These are phyloP conservation scores for Tricholoma sp. DNA, from an alignment of 768 basidiomycete species.

Conservation along the genomic window DNA sequence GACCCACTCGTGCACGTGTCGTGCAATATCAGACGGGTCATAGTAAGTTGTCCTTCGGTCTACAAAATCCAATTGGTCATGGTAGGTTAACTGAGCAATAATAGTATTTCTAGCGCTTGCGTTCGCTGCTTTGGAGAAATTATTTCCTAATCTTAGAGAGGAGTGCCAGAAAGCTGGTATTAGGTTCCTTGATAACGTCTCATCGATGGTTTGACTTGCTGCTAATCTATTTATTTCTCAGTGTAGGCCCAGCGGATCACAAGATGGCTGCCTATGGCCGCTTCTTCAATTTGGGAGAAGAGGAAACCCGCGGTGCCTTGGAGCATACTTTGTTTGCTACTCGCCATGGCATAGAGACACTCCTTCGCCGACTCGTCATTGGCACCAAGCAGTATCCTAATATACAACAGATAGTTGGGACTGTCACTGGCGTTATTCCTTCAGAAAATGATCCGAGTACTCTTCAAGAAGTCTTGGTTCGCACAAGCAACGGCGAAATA, in stretches of 20 bases:
- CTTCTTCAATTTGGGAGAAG: slow-evolving; percentile 2
- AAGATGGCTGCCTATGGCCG: slow-evolving; percentile 7
- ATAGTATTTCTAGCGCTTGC: no score
- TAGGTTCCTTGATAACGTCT: no score
- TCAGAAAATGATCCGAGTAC: slow-evolving; percentile 9
- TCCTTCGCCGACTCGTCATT: slow-evolving; percentile 22
- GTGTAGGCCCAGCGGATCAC: slow-evolving; percentile 13
- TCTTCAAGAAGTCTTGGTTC: slow-evolving; percentile 10
- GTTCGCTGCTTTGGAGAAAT: no score
- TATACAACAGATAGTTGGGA: slow-evolving; percentile 19
- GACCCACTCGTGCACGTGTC: slow-evolving; percentile 17
- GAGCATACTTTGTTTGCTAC: slow-evolving; percentile 16
- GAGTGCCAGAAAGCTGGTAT: no score
- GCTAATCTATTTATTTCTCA: not conserved
- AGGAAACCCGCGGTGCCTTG: slow-evolving; percentile 8
- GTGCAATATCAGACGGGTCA: slow-evolving; percentile 22
- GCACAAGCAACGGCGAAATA: not conserved
- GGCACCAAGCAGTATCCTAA: slow-evolving; percentile 14
- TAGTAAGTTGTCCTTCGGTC: not conserved
- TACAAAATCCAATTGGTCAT: not conserved
- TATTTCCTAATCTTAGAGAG: no score
- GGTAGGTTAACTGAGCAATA: not conserved
- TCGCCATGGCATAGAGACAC: slow-evolving; percentile 23
- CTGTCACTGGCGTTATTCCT: slow-evolving; percentile 19
- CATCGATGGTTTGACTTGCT: no score